Evolutionary conservation across 192 early-diverging fungal genomes (phyloP), one percentile per base, ranked within the genome.

Genomic region (Thoreauomyces humboldtii): DNA sequence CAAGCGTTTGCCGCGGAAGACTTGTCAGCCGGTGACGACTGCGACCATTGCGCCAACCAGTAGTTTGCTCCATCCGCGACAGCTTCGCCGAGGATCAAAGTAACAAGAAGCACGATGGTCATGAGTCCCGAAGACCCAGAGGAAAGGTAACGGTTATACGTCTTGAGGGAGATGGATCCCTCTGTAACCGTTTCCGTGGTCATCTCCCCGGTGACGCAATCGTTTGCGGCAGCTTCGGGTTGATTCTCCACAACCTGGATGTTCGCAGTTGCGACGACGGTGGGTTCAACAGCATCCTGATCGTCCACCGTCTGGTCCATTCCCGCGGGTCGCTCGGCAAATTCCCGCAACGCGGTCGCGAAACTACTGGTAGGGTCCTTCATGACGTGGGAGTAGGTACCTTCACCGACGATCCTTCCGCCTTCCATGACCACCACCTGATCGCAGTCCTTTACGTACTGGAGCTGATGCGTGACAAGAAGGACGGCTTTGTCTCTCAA

Each of bases 41-140:
- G 25, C 4, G 86, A 69, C 86, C 86, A 89, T 0, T 45, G 57
- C 2, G 86, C 66, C 31, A 89, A 63, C 71, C 76, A 88, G 58
- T 72, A 81, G 68, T 87, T 79, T 0, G 75, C 73, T 1, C 44
- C 60, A 27, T 79, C 52, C 31, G 57, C 12, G 0, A 55, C 32
- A 3, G 41, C 67, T 61, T 82, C 65, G 27, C 77, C 78, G 17
- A 78, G 17, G 12, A 81, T 38, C 43, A 83, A 48, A n/a, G 65
- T 43, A 19, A 74, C 33, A 33, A 58, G 15, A 27, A 83, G 56
- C 1, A 72, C 48, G 37, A 72, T 24, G n/a, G 59, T 37, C 19
- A 57, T 28, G 4, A 36, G 7, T 7, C 51, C 17, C 12, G 61
- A 41, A 12, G 76, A 65, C 7, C 81, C 81, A 17, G 72, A 45